phyloP scores from a whole-genome alignment of 83 land plant species.

The Thuja plicata region DNA sequence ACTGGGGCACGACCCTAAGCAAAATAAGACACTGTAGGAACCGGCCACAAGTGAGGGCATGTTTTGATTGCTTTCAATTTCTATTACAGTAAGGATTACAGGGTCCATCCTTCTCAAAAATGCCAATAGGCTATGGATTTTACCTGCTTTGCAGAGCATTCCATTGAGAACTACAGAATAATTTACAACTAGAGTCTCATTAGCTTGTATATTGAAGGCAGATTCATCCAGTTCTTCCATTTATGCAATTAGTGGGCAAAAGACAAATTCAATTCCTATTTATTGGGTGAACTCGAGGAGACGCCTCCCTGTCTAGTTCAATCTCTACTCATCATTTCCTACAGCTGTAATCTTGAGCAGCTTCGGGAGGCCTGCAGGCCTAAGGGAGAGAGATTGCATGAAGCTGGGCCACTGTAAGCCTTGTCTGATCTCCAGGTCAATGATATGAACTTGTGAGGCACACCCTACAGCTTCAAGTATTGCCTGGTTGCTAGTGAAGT shows the following conservation, averaged over 20 bases:
- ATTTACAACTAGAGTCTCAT: slow-evolving; percentile 20
- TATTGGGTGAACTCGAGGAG: slow-evolving; percentile 15
- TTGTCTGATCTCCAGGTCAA: slow-evolving; percentile 20
- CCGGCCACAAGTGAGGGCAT: slow-evolving; percentile 16
- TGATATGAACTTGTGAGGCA: slow-evolving; percentile 11
- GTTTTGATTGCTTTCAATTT: slow-evolving; percentile 15
- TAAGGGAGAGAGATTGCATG: slow-evolving; percentile 14
- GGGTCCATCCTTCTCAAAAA: slow-evolving; percentile 11
- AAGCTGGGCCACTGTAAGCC: slow-evolving; percentile 26
- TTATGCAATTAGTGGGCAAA: slow-evolving; percentile 9
- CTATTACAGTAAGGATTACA: slow-evolving; percentile 16
- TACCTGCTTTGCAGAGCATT: slow-evolving; percentile 2
- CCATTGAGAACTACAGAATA: slow-evolving; percentile 4
- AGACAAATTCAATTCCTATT: slow-evolving; percentile 2
- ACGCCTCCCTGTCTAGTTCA: slow-evolving; percentile 18
- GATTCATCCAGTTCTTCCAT: slow-evolving; percentile 16
- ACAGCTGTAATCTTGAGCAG: slow-evolving; percentile 13
- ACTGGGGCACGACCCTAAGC: slow-evolving; percentile 11
- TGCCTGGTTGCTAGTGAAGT: slow-evolving; percentile 26
- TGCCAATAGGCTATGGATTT: slow-evolving; percentile 11
- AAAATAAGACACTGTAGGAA: slow-evolving; percentile 16
- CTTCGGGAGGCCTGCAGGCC: slow-evolving; percentile 20
- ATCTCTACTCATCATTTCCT: not conserved
- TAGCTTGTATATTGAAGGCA: not conserved
- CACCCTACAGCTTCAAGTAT: slow-evolving; percentile 19